phyloP scores from a whole-genome alignment of 306 rosid genomes.

The Rubus idaeus region DNA sequence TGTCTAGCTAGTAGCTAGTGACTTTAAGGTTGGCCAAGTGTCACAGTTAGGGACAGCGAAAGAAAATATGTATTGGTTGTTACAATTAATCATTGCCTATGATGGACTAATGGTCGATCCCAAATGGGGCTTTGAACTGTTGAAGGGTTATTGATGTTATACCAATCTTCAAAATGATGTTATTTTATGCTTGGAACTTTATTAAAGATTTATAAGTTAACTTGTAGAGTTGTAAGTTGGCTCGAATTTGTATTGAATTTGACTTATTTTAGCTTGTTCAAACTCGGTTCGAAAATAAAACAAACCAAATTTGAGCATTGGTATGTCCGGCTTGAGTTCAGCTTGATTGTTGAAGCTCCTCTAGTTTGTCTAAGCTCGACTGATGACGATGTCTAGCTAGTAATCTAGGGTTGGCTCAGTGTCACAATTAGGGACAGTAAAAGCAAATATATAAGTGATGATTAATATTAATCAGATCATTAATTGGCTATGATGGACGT shows the following conservation, averaged over 20 bases:
- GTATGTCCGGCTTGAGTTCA: too few relatives aligned
- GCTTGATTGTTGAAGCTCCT: not conserved
- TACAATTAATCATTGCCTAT: constrained; percentile 5
- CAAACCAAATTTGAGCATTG: too few relatives aligned
- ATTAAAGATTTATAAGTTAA: too few relatives aligned
- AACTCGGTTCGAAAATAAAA: too few relatives aligned
- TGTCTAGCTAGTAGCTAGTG: constrained; percentile 5
- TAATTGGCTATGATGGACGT: not conserved
- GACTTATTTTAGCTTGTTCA: too few relatives aligned
- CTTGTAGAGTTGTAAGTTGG: not conserved
- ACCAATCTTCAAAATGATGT: not conserved
- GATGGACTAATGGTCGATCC: not conserved
- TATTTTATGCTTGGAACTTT: too few relatives aligned
- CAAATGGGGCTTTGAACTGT: not conserved
- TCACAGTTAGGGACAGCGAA: not conserved
- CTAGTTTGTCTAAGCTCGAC: not conserved
- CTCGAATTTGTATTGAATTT: not conserved
- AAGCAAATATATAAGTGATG: not conserved
- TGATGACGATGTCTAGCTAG: not conserved
- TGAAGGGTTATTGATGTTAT: not conserved
- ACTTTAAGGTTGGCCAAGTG: constrained; percentile 14
- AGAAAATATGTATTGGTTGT: not conserved
- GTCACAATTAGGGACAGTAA: not conserved
- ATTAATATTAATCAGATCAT: not conserved
- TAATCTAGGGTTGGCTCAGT: not conserved